Evolutionary conservation across 306 rosid genomes (phyloP).

Genomic region (Cicer chorassanicum): DNA sequence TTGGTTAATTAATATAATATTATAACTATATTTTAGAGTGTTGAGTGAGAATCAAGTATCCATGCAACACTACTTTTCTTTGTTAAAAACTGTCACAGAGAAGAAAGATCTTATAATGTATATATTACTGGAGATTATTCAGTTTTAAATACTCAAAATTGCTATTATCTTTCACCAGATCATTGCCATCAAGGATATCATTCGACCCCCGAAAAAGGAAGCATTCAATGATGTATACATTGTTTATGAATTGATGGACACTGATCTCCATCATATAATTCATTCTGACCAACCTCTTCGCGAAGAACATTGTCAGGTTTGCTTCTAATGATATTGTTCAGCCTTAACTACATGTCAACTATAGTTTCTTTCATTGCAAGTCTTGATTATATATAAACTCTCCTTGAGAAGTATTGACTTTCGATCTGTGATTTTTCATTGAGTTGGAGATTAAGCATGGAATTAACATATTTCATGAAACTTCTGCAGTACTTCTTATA

Average conservation of each 20-base stretch:
- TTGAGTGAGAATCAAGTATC: not conserved
- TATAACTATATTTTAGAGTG: not conserved
- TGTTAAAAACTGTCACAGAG: not conserved
- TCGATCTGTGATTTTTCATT: conserved; percentile 17
- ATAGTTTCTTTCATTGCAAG: not conserved
- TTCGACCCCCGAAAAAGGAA: conserved; percentile 53
- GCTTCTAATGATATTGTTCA: conserved; percentile 36
- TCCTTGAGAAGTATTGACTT: not conserved
- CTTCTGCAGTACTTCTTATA: conserved; percentile 60
- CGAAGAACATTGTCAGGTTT: conserved; percentile 63
- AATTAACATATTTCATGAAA: conserved; percentile 42
- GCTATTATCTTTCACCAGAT: conserved; percentile 46
- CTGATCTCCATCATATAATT: conserved; percentile 62
- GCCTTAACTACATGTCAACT: conserved; percentile 18
- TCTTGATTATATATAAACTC: conserved; percentile 1
- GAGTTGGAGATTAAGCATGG: conserved; percentile 35
- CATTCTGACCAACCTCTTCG: conserved; percentile 55
- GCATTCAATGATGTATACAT: conserved; percentile 53
- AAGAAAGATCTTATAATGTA: not conserved
- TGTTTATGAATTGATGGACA: conserved; percentile 63
- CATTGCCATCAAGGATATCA: conserved; percentile 57
- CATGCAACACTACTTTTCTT: not conserved
- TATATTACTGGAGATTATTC: not conserved
- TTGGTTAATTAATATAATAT: too few species aligned
- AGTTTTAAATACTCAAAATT: conserved; percentile 41